A percentile compares a stretch with the other conserved stretches of the same genome.
These are phyloP conservation scores for Solanum hybrid DNA, from an alignment of 305 asterid genomes.

Conservation along the genomic window DNA sequence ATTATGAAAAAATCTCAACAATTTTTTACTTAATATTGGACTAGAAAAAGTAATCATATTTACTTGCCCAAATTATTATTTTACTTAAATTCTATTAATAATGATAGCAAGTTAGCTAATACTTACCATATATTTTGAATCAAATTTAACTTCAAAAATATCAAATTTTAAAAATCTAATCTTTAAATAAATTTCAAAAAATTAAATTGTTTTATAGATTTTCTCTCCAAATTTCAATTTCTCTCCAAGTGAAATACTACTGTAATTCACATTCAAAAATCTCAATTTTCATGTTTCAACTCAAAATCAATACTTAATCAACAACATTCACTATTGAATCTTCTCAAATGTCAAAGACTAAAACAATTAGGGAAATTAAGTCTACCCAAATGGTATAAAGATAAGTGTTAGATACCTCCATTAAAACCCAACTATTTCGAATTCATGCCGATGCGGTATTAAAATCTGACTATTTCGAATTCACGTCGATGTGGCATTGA, in stretches of 20 bases:
- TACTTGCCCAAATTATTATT: neutral
- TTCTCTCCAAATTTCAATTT: neutral
- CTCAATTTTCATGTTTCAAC: neutral
- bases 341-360: neutral
- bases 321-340: neutral
- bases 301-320: neutral
- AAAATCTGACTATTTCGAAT: neutral
- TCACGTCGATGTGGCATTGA: fast-evolving
- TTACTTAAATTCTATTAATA: neutral
- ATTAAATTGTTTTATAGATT: neutral
- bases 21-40: too few relatives aligned
- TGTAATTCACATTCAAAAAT: neutral
- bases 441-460: fast-evolving
- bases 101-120: neutral
- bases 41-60: neutral
- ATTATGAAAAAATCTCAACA: neutral
- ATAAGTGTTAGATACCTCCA: neutral
- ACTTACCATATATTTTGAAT: neutral
- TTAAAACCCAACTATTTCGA: too few relatives aligned
- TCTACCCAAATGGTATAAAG: neutral
- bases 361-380: neutral
- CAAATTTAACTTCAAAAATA: neutral
- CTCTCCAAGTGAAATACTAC: neutral
- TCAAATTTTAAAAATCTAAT: neutral
- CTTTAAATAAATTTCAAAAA: neutral